phyloP scores from a whole-genome alignment of 768 basidiomycete species.

The Auriculariales sp. region DNA sequence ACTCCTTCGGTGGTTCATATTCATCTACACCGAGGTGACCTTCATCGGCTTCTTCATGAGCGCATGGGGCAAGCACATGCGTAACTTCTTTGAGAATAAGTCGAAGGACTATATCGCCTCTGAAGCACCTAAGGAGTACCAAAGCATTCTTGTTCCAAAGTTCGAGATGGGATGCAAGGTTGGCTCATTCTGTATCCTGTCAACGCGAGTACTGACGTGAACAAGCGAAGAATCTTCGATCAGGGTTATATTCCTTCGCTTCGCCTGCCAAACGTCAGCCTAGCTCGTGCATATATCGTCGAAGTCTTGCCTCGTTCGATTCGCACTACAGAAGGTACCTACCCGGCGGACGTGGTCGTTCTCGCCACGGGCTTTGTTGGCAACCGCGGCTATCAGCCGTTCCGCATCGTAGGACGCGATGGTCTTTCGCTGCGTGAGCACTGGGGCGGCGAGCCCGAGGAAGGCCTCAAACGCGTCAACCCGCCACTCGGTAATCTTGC shows the following conservation, averaged over 20 bases:
- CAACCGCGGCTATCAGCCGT: background rate
- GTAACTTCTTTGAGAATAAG: background rate
- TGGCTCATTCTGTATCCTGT: too few species aligned
- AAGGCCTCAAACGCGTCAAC: too few species aligned
- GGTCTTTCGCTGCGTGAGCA: constrained; percentile 9
- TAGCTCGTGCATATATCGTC: constrained; percentile 9
- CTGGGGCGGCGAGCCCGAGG: constrained; percentile 6
- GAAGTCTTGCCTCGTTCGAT: constrained; percentile 6
- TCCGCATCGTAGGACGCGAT: constrained; percentile 9
- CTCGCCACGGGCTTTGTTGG: constrained; percentile 8
- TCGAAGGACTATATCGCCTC: constrained; percentile 4
- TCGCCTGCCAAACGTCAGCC: constrained; percentile 7
- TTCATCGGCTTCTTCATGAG: background rate
- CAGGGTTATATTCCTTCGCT: constrained; percentile 8
- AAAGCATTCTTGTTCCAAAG: constrained; percentile 9
- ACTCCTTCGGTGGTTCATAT: background rate
- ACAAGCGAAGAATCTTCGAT: constrained; percentile 14
- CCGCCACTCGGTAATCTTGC: too few species aligned
- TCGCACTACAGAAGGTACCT: constrained; percentile 4
- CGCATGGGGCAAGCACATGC: constrained; percentile 1
- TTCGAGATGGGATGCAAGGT: constrained; percentile 12
- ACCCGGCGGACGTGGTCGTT: constrained; percentile 12
- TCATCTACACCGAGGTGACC: background rate
- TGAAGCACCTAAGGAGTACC: constrained; percentile 11
- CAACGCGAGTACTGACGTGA: too few species aligned